Base-by-base conservation (phyloP, 352 stramenopile species). In the Globisporangium rhizosaccharum region DNA sequence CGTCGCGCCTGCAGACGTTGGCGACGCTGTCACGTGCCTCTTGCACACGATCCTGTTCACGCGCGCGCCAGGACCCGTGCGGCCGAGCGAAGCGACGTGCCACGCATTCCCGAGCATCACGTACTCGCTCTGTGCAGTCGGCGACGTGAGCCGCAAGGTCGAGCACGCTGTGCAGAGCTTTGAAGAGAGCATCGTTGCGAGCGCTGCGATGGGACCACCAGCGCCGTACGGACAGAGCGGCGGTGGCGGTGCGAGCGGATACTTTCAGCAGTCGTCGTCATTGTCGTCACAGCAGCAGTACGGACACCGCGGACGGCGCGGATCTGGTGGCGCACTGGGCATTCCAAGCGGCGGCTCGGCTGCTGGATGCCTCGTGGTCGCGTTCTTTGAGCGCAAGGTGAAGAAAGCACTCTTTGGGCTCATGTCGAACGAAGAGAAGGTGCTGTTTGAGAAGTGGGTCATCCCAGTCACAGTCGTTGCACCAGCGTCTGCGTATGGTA, bases 1-100 rank as follows among this genome's bases (percentile, higher is more conserved):
- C 17, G 81, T 90, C 37, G 62, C 67, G 10, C 61, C 76, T 15
- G 66, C 75, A 51, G 79, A 91, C 59, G 61, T 88, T 18, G 70
- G 73, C 18, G 84, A 93, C 54, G 79, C 74, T 45, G 63, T 86
- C 25, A 89, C 76, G 26, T 85, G 78, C 52, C 54, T 93, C 14
- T 60, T 93, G 44, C 84, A 94, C 63, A 92, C 80, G 6, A 88
- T 94, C 57, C 67, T 94, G 23, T 94, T 94, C 68, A 88, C 82
- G 17, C 66, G 84, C 26, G 82, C 84, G 10, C 84, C 82, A 0
- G 84, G 84, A 0, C 84, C 82, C 20, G 82, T 92, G 30, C 76
- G 81, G 0, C 84, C 84, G 1, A 88, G 75, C 25, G 82, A 93
- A 60, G 79, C 82, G 45, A 85, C 84, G 51, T 93, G 84, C 58